Evolutionary conservation across 805 yeast species (phyloP), one percentile per base, ranked within the genome.

Genomic region (Wickerhamomyces subpelliculosus): DNA sequence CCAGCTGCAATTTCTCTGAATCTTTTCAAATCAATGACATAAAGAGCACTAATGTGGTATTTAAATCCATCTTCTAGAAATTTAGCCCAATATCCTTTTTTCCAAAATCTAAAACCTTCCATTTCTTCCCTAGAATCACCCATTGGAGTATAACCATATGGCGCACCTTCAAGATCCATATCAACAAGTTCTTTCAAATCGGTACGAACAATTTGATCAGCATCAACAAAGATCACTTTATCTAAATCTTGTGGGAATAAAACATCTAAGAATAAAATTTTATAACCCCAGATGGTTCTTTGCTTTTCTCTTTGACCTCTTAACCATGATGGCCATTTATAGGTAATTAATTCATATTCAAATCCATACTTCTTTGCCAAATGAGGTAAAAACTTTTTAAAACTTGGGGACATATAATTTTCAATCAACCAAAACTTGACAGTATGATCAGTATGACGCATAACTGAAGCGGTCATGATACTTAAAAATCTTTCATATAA

Each of bases 311-410:
- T 59, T 60, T 90, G 97, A 3, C 71, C 70, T 35, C 89, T 71
- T 17, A 90, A 65, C 95, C 97, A 90, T 9, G 67, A 58, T 12
- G 98, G 98, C 98, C 98, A 90, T 45, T 83, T 81, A 58, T 84
- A 90, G 1, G 83, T 75, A n/a, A 93, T 67, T 32, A 87, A 60
- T 50, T 87, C 90, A 52, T 80, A 84, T 35, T 80, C 72, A 52
- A 85, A 83, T 1, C 77, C 75, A 51, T 73, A 75, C 38, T 71
- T 54, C 14, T 63, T 57, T 0, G 94, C 80, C 39, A 86, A 51
- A 13, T 52, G 45, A 0, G 86, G 84, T n/a, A 86, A 53, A 35
- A 76, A 71, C 22, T 62, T 52, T 53, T 73, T 78, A 52, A 89
- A 78, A 4, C 75, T 62, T 28, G 88, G 80, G 19, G 94, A 80